phyloP scores from a whole-genome alignment of 768 basidiomycete genomes.

The Rhodotorula graminis region DNA sequence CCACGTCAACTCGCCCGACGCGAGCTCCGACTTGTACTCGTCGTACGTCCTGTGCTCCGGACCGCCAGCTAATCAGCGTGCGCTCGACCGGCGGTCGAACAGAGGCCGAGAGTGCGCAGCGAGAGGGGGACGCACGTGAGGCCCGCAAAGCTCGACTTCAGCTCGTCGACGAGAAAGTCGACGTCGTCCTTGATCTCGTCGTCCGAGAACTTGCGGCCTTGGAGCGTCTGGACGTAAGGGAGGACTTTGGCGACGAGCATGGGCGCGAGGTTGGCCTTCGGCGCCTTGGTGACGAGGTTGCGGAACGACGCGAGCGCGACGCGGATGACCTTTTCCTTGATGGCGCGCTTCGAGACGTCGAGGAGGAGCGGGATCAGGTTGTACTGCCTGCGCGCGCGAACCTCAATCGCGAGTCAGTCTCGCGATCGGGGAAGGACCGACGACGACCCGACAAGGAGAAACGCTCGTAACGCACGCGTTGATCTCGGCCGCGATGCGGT shows the following conservation, averaged over 20 bases:
- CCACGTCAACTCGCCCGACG: conserved; percentile 88
- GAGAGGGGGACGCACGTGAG: conserved; percentile 64
- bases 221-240: conserved; percentile 78
- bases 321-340: conserved; percentile 94
- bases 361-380: conserved; percentile 81
- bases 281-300: conserved; percentile 88
- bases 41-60: conserved; percentile 73
- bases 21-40: conserved; percentile 85
- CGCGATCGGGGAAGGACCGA: accelerated
- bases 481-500: conserved; percentile 73
- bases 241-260: conserved; percentile 85
- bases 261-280: conserved; percentile 77
- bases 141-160: conserved; percentile 78
- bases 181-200: conserved; percentile 93
- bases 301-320: conserved; percentile 87
- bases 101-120: neutral
- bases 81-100: too few species aligned
- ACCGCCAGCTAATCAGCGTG: too few species aligned
- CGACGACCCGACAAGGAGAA: neutral
- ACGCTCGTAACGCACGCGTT: conserved; percentile 61
- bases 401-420: too few species aligned
- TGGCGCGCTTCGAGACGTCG: conserved; percentile 76
- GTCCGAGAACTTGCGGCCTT: conserved; percentile 71
- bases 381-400: conserved; percentile 60
- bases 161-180: conserved; percentile 75